phyloP scores from a whole-genome alignment of 2,329 filamentous ascomycete genomes.

The Pyrenophora tritici-repentis region DNA sequence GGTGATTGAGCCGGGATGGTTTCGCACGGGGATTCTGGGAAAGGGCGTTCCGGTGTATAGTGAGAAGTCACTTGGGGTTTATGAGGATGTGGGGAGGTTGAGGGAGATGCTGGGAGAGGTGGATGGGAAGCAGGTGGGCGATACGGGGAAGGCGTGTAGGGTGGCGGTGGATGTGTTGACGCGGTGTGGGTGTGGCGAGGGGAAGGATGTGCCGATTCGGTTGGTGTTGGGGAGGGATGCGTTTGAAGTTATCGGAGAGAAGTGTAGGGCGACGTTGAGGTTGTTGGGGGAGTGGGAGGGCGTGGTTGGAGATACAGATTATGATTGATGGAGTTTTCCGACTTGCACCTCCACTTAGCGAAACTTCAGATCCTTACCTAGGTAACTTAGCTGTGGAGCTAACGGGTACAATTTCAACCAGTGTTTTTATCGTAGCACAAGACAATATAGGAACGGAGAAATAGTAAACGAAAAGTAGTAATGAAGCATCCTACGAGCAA shows the following conservation, averaged over 20 bases:
- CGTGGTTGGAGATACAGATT: too few species aligned
- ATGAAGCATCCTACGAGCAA: too few species aligned
- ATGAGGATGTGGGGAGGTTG: constrained; percentile 42
- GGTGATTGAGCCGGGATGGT: constrained; percentile 57
- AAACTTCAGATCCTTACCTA: too few species aligned
- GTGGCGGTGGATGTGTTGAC: constrained; percentile 63
- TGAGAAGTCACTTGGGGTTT: constrained; percentile 30
- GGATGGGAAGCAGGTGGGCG: constrained; percentile 60
- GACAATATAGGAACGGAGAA: too few species aligned
- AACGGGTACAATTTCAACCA: too few species aligned
- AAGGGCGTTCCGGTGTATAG: constrained; percentile 23
- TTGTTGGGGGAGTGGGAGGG: not conserved
- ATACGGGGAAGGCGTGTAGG: constrained; percentile 59
- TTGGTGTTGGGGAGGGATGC: constrained; percentile 56
- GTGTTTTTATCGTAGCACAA: too few species aligned
- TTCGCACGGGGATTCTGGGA: constrained; percentile 56
- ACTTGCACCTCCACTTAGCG: too few species aligned
- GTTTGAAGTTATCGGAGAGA: not conserved
- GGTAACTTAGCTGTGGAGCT: too few species aligned
- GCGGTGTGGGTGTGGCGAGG: constrained; percentile 54
- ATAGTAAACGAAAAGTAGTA: too few species aligned
- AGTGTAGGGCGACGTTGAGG: not conserved
- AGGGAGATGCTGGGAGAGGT: constrained; percentile 41
- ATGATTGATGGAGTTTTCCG: too few species aligned
- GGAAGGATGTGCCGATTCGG: constrained; percentile 58